A percentile compares a stretch with the other conserved stretches of the same genome.
Conservation (phyloP, 306 rosid species). For the Trifolium repens region DNA sequence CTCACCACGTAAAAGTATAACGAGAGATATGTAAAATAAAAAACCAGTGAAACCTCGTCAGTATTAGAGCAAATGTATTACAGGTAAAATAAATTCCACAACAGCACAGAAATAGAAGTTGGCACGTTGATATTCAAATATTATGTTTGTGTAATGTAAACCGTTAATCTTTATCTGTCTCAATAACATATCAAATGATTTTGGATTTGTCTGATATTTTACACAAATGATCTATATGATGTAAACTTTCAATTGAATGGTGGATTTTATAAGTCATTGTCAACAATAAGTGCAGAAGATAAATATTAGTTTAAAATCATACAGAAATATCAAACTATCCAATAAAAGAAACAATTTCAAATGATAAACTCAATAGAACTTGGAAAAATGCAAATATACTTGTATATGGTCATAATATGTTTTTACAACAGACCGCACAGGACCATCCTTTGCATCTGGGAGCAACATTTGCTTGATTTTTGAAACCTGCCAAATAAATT, state of each 20-base stretch:
- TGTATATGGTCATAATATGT: constrained; percentile 84
- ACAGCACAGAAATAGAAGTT: constrained; percentile 24
- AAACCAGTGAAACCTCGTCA: constrained; percentile 12
- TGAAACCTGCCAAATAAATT: constrained; percentile 64
- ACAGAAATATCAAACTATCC: background rate
- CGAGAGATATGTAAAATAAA: constrained; percentile 9
- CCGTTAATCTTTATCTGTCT: no score
- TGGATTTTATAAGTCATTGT: background rate
- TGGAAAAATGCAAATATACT: constrained; percentile 45
- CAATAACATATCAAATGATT: no score
- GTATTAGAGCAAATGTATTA: constrained; percentile 24
- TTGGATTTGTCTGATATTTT: no score
- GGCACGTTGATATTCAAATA: constrained; percentile 19
- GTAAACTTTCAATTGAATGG: no score
- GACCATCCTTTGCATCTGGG: constrained; percentile 81
- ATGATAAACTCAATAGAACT: constrained; percentile 21
- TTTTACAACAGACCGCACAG: constrained; percentile 79
- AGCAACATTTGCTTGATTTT: constrained; percentile 89
- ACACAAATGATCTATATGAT: no score
- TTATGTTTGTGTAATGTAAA: constrained; percentile 6
- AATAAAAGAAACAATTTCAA: constrained; percentile 24
- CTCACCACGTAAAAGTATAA: constrained; percentile 7
- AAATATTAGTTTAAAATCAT: background rate
- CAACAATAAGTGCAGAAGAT: background rate
- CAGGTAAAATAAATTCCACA: background rate